Conservation (phyloP, 2,329 filamentous ascomycete species). For the Colletotrichum cordylinicola region DNA sequence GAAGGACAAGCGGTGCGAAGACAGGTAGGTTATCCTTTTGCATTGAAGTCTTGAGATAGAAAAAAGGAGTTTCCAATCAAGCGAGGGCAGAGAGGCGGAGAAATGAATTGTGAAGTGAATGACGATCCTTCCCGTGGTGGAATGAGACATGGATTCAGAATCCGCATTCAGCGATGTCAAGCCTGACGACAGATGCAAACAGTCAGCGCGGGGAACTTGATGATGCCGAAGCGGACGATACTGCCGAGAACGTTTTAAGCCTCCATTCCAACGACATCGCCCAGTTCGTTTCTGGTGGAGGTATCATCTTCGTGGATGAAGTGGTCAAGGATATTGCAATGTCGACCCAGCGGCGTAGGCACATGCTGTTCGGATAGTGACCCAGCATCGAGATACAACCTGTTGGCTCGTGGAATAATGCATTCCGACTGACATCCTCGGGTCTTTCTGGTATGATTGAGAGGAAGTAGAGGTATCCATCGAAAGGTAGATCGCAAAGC, state of each 20-base stretch:
- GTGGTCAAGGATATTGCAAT: neutral
- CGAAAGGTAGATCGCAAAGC: neutral
- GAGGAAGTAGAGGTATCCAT: neutral
- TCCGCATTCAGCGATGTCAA: neutral
- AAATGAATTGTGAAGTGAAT: neutral
- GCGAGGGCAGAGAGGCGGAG: neutral
- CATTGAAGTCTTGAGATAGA: neutral
- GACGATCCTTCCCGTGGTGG: neutral
- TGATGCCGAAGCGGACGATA: neutral
- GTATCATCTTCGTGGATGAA: neutral
- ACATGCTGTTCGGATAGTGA: neutral
- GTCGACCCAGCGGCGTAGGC: neutral
- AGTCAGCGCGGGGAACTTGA: neutral
- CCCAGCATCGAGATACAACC: neutral
- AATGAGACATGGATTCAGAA: neutral
- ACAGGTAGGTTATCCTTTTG: neutral
- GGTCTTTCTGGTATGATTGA: neutral
- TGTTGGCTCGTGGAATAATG: neutral
- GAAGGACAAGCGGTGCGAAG: neutral
- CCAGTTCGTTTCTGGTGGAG: neutral
- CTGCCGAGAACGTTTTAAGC: neutral
- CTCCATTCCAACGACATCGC: neutral
- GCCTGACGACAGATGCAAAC: neutral
- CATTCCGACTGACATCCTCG: neutral
- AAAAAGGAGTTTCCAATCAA: neutral